These are phyloP conservation scores for Coemansia sp. DNA, from an alignment of 192 early-diverging fungal genomes.

Conservation along the genomic window DNA sequence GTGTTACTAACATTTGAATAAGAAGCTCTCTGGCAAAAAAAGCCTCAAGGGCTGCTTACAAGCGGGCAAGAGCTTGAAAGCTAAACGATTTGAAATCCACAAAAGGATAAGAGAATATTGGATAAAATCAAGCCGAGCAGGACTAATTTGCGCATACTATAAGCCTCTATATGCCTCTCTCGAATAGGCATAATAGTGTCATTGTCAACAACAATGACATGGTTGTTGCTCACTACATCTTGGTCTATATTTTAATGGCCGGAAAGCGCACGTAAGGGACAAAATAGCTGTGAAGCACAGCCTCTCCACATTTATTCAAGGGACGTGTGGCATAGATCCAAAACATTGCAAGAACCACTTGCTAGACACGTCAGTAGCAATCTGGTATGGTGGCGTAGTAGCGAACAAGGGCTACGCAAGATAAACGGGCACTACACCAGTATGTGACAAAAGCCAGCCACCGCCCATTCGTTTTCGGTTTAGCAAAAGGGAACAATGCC, in stretches of 20 bases:
- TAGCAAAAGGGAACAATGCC: background rate
- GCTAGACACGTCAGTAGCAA: background rate
- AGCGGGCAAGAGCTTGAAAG: background rate
- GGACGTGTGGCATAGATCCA: background rate
- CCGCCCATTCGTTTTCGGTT: background rate
- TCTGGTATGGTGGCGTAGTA: conserved; percentile 4
- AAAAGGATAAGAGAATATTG: background rate
- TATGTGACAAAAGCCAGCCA: background rate
- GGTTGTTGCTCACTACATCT: background rate
- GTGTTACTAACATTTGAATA: no score
- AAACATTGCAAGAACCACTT: background rate
- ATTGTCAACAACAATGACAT: background rate
- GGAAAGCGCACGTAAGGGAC: background rate
- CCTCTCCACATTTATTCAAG: background rate
- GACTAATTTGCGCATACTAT: background rate
- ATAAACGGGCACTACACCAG: background rate
- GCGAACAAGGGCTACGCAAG: background rate
- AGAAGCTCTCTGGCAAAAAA: no score
- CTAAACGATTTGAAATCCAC: background rate
- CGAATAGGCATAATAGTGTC: background rate
- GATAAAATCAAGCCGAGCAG: background rate
- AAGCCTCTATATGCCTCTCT: background rate
- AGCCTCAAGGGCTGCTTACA: background rate
- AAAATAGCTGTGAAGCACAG: background rate
- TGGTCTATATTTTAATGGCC: background rate